Base-by-base conservation (phyloP, 2,329 filamentous ascomycete species). In the Exophiala xenobiotica region DNA sequence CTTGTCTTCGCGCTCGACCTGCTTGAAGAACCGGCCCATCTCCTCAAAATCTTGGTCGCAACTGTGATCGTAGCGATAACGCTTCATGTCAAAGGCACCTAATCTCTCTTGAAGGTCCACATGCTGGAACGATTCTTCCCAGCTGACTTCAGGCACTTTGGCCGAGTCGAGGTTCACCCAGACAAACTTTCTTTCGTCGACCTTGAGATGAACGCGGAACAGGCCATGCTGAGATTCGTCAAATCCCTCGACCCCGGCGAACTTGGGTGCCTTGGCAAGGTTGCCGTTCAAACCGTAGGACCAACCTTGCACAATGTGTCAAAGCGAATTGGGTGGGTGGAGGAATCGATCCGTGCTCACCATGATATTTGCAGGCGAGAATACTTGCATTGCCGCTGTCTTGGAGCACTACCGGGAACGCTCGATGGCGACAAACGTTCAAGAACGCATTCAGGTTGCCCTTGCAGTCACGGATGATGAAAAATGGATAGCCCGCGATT, bases 351-450 rank as follows among this genome's bases (percentile, higher is more conserved):
- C n/a, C n/a, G n/a, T n/a, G n/a, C 33, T 14, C 35, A 79, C 79
- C 80, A 61, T 83, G 81, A 60, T 84, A 84, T 51, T 77, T 76
- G 70, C 81, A 85, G 0, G 76, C 70, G 22, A 84, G 72, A 26
- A 83, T 74, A 57, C 66, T 52, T 14, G 48, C 35, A 4, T 35
- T 38, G 5, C 56, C 56, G 18, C 46, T 16, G 4, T 50, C 42
- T 26, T 46, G 26, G 4, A 23, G 72, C 9, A 81, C 78, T 3
- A 84, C 74, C 0, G 49, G 52, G 60, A 78, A 84, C 14, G 81
- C 81, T 5, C 81, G 72, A 64, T 84, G 81, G 2, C 81, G 69
- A 66, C 81, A 84, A 26, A 83, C 71, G 60, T 84, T 84, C 68
- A 84, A 14, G 16, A 33, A 33, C 80, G 73, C 80, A 50, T 79